phyloP scores from a whole-genome alignment of 2,329 filamentous ascomycete genomes.

The Aspergillus sergii region DNA sequence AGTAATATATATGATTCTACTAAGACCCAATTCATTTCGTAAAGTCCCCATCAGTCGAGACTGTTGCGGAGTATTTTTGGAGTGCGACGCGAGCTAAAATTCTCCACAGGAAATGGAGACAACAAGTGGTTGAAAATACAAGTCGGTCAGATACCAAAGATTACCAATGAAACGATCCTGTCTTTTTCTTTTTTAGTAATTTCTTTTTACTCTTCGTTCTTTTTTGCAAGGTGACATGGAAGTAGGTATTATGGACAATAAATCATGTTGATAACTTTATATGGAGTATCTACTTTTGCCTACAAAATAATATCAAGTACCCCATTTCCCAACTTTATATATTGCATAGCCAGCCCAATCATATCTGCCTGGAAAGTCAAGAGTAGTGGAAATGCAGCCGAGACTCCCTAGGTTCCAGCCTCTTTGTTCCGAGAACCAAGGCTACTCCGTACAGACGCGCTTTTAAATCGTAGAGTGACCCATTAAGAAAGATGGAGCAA shows the following conservation, averaged over 20 bases:
- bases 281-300: background rate
- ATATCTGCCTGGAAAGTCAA: background rate
- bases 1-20: constrained; percentile 3
- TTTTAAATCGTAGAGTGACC: background rate
- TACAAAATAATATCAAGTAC: background rate
- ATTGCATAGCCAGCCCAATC: background rate
- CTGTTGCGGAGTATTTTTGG: constrained; percentile 6
- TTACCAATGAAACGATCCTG: background rate
- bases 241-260: background rate
- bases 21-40: constrained; percentile 3
- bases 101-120: constrained; percentile 4
- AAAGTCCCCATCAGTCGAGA: constrained; percentile 2
- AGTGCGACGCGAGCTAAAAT: constrained; percentile 4
- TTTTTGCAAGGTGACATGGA: background rate
- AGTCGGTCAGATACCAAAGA: background rate
- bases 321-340: background rate
- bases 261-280: background rate
- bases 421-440: background rate
- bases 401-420: background rate
- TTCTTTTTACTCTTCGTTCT: background rate
- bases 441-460: background rate
- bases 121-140: background rate
- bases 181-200: background rate
- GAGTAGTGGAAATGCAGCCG: background rate
- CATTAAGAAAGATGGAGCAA: background rate